These are phyloP conservation scores for Umbelopsis sp. DNA, from an alignment of 192 early-diverging fungal species.

Conservation along the genomic window DNA sequence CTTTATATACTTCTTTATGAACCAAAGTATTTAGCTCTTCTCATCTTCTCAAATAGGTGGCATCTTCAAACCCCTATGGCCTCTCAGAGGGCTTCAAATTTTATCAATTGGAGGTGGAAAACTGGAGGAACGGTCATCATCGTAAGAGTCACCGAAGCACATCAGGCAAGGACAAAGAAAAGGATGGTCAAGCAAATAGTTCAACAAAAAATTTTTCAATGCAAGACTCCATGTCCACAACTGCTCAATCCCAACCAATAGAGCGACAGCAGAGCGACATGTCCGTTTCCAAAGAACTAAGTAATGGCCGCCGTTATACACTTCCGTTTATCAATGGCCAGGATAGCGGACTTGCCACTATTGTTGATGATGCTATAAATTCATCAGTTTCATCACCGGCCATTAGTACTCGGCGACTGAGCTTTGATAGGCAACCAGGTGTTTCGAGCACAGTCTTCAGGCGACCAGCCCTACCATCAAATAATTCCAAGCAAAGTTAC, in stretches of 20 bases:
- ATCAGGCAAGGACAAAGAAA: background rate
- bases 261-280: conserved; percentile 1
- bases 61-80: conserved; percentile 49
- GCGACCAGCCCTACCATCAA: background rate
- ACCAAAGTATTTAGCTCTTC: background rate
- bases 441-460: background rate
- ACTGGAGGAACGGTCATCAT: conserved; percentile 36
- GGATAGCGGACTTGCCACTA: conserved; percentile 14
- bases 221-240: background rate
- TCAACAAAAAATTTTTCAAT: background rate
- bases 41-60: conserved; percentile 16
- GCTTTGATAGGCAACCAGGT: conserved; percentile 1
- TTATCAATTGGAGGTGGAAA: conserved; percentile 50
- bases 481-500: background rate
- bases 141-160: background rate
- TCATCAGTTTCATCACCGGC: background rate
- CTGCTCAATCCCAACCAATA: background rate
- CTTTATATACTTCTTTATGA: background rate
- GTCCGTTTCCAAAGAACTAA: conserved; percentile 2
- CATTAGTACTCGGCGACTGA: conserved; percentile 1
- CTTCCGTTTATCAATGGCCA: conserved; percentile 15
- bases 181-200: conserved; percentile 9
- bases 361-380: background rate
- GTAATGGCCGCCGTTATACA: conserved; percentile 14
- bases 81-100: conserved; percentile 53